Evolutionary conservation across 2,329 filamentous ascomycete species (phyloP).

Genomic region (Nigrograna mackinnonii): DNA sequence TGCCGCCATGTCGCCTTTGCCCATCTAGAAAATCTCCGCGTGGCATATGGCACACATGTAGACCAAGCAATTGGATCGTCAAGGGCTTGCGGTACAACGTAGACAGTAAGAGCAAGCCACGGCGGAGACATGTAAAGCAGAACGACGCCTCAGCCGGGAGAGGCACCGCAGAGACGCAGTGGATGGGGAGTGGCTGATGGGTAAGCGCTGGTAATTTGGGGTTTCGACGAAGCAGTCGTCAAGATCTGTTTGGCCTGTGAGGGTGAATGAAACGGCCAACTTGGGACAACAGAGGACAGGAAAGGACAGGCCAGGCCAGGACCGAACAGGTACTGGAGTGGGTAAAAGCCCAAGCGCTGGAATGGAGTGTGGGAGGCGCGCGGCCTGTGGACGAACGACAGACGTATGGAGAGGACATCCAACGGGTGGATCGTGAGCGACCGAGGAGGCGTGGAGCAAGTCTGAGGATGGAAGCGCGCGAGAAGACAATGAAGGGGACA

Average conservation of each 20-base stretch:
- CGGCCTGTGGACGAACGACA: constrained; percentile 34
- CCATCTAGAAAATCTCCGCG: constrained; percentile 25
- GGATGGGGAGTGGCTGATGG: constrained; percentile 21
- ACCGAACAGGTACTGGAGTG: no score
- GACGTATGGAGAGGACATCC: constrained; percentile 25
- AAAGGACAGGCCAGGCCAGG: no score
- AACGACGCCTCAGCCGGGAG: constrained; percentile 24
- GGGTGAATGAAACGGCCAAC: constrained; percentile 23
- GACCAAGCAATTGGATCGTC: constrained; percentile 24
- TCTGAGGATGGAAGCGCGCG: constrained; percentile 41
- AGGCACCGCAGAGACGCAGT: constrained; percentile 22
- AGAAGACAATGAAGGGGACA: constrained; percentile 29
- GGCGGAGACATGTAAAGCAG: constrained; percentile 19
- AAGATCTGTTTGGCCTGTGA: constrained; percentile 28
- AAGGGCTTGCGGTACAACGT: constrained; percentile 18
- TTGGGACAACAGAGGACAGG: constrained; percentile 34
- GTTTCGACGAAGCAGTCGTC: constrained; percentile 30
- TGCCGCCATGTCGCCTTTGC: constrained; percentile 13
- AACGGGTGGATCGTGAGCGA: constrained; percentile 33
- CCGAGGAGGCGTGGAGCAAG: constrained; percentile 19
- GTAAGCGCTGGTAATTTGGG: constrained; percentile 35
- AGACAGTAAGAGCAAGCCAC: constrained; percentile 21
- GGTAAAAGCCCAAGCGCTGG: constrained; percentile 30
- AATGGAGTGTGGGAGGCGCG: constrained; percentile 37
- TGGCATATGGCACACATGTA: constrained; percentile 23